Evolutionary conservation across 1,284 basidiomycete genomes (phyloP), one percentile per base, ranked within the genome.

Genomic region (Cutaneotrichosporon sp.): DNA sequence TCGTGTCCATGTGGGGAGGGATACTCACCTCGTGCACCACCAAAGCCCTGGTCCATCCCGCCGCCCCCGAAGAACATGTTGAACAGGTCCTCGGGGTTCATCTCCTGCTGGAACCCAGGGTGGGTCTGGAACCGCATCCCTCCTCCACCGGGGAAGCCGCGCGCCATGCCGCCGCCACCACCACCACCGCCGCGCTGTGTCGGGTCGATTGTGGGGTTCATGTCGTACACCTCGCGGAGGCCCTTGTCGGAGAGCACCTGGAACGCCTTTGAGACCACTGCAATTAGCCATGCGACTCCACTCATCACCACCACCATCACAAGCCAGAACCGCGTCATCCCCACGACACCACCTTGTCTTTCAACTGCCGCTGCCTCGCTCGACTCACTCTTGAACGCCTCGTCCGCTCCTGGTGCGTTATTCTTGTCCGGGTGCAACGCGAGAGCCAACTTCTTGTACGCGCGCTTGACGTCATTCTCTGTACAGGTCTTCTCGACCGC

Each of bases 201-300:
- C 89, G 93, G 93, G 89, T 97, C 65, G 85, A 86, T 60, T 88
- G 90, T 49, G 84, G 92, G 70, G 85, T 97, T 65, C 86, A 91
- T 59, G 89, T 99, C 97, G 80, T 87, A 97, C 30, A 87, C 86
- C n/a, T 90, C 87, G 65, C 96, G 89, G 79, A 97, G 95, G 82
- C 97, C 89, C 50, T 90, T 82, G 80, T 98, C 96, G 73, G 92
- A 97, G 21, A 97, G 83, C 6, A 97, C 89, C 77, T 95, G 93
- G 81, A 97, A 98, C 7, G 95, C 95, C 81, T 98, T 99, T 0
- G 94, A 97, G 14, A 99, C 95, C 87, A 96, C 95, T 97, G 75
- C 42, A 6, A 60, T 65, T 36, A 64, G 64, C 63, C 58, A 5
- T 31, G 31, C 3, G 16, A 21, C 2, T 36, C 21, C 11, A 61